Evolutionary conservation across 371 early-diverging fungal genomes (phyloP), one percentile per base, ranked within the genome.

Genomic region (Mucor plumbeus): DNA sequence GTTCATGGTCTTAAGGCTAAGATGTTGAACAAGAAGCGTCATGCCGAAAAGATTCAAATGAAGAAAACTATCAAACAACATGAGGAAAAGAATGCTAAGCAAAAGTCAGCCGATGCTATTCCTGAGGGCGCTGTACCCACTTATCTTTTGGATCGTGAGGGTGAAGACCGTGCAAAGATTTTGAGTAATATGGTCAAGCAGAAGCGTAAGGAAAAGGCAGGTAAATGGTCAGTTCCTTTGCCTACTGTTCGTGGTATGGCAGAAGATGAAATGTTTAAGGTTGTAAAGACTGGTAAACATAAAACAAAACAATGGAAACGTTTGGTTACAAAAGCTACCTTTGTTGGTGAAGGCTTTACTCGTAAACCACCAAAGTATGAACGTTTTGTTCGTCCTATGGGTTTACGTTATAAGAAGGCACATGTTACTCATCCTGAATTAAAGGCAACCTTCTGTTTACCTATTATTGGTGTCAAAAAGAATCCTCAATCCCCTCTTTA

Each of bases 301-400:
- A 94, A 96, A 80, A 83, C 89, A 40, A 99, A 99, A 84, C 87
- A 93, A 69, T 99, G 99, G 99, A 99, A 99, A 85, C 93, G 99
- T 75, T 94, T 99, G 90, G 96, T 99, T 33, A 99, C 99, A 74
- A 99, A 99, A 87, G 97, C 98, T 3, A 99, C 99, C 15, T 99
- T 99, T 90, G 99, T 99, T 26, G 99, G 99, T 41, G 98, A 96
- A 59, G 96, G 97, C 7, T 99, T 99, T 79, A 99, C 99, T 17
- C 94, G 99, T 73, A 99, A 99, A 80, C 99, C 99, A 41, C 99
- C 99, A 70, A 99, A 99, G 88, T 99, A 98, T 85, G 99, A 99
- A 81, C 92, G 99, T 50, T 99, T 99, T 80, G 95, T 99, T 69
- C 92, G 99, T 64, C 99, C 99, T 61, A 99, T 98, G 94, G 99